phyloP scores from a whole-genome alignment of 1,284 basidiomycete genomes.

The Meripilus lineatus region DNA sequence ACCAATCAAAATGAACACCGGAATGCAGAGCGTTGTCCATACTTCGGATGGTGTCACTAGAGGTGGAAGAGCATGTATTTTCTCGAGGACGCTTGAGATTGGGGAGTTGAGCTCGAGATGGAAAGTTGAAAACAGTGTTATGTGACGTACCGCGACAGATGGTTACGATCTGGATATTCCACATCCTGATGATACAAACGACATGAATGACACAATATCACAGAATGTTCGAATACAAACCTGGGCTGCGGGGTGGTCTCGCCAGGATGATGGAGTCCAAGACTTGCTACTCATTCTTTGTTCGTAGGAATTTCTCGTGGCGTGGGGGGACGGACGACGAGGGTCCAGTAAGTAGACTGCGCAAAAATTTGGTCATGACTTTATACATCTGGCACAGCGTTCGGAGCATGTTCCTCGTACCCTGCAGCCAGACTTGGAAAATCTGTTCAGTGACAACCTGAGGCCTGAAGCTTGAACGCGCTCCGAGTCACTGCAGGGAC shows the following conservation, averaged over 20 bases:
- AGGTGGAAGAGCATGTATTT: constrained; percentile 76
- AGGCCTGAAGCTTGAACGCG: too few species aligned
- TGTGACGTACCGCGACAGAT: constrained; percentile 40
- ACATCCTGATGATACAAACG: constrained; percentile 37
- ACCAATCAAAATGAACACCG: neutral
- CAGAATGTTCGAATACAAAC: constrained; percentile 11
- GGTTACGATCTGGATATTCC: constrained; percentile 44
- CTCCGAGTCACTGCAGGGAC: too few species aligned
- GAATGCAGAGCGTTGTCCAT: neutral
- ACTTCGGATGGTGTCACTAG: constrained; percentile 90
- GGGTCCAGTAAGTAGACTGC: too few species aligned
- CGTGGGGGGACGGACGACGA: too few species aligned
- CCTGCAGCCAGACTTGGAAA: too few species aligned
- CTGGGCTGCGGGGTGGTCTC: constrained; percentile 7
- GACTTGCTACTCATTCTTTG: neutral
- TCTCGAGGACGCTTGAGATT: constrained; percentile 62
- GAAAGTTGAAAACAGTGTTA: neutral
- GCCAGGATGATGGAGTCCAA: constrained; percentile 6
- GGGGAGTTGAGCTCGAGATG: neutral
- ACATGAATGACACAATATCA: neutral
- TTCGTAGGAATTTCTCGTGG: too few species aligned
- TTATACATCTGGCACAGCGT: too few species aligned
- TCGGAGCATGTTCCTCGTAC: too few species aligned
- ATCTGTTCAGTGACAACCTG: too few species aligned
- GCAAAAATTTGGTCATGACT: too few species aligned